These are phyloP conservation scores for Cladosporium phlei DNA, from an alignment of 2,329 filamentous ascomycete species.

Conservation along the genomic window DNA sequence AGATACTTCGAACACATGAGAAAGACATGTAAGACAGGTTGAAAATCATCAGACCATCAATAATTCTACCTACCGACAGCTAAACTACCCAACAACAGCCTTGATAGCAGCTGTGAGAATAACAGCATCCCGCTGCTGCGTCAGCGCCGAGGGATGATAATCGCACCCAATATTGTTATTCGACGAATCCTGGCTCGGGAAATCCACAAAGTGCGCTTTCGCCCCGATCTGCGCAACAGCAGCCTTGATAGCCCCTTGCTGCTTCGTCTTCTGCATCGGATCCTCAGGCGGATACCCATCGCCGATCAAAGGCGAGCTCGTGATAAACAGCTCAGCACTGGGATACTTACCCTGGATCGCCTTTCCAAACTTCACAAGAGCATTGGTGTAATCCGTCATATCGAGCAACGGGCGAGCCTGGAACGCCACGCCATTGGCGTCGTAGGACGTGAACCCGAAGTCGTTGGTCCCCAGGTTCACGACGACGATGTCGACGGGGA, in stretches of 20 bases:
- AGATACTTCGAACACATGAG: too few species aligned
- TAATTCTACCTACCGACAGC: too few species aligned
- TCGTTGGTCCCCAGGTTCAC: constrained; percentile 41
- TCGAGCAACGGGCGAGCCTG: constrained; percentile 23
- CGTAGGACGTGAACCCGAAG: constrained; percentile 31
- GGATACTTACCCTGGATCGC: constrained; percentile 35
- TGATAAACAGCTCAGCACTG: constrained; percentile 37
- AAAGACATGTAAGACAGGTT: too few species aligned
- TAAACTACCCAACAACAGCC: not conserved
- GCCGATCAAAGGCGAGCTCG: constrained; percentile 38
- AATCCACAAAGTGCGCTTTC: constrained; percentile 39
- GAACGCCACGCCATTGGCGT: constrained; percentile 34
- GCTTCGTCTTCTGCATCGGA: constrained; percentile 37
- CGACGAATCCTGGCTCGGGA: constrained; percentile 34
- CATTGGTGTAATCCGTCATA: constrained; percentile 23
- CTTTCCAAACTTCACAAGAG: constrained; percentile 31
- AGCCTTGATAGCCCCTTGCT: constrained; percentile 33
- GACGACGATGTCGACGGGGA: constrained; percentile 35
- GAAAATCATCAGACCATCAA: too few species aligned
- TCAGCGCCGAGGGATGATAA: constrained; percentile 9
- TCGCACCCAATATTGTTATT: constrained; percentile 7
- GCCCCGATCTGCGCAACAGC: constrained; percentile 32
- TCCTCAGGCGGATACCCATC: constrained; percentile 36
- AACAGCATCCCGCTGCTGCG: constrained; percentile 9
- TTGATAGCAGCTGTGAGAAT: constrained; percentile 6